Evolutionary conservation across 2,329 filamentous ascomycete genomes (phyloP).

Genomic region (Epichloe glyceriae): DNA sequence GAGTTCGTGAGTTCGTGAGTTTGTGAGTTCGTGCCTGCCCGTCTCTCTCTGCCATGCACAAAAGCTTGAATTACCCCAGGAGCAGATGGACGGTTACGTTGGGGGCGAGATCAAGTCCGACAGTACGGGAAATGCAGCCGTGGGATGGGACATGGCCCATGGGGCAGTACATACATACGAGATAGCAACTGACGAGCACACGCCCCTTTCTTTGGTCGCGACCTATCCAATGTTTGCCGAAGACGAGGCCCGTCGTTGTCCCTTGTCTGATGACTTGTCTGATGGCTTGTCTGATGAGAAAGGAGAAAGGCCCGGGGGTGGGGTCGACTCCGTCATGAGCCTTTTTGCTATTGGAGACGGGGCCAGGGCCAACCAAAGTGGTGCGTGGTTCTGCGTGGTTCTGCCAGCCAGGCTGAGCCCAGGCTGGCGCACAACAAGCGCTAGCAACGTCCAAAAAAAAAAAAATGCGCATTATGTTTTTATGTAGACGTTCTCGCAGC

Average conservation of each 20-base stretch:
- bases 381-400: conserved; percentile 2
- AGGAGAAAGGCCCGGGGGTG: not conserved
- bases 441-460: conserved; percentile 3
- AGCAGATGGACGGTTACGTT: conserved; percentile 10
- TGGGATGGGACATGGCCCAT: conserved; percentile 6
- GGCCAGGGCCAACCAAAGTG: conserved; percentile 5
- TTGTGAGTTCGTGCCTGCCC: not conserved
- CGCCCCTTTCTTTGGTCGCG: conserved; percentile 1
- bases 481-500: conserved; percentile 4
- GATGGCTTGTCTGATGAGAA: not conserved
- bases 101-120: conserved; percentile 12
- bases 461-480: too few species aligned
- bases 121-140: conserved; percentile 9
- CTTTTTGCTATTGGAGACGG: conserved; percentile 16
- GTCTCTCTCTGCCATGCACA: not conserved
- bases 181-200: not conserved
- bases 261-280: not conserved
- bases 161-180: not conserved
- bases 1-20: too few species aligned
- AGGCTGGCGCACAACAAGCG: conserved; percentile 2
- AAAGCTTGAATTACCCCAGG: conserved; percentile 1
- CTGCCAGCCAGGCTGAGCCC: conserved; percentile 2
- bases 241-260: conserved; percentile 8
- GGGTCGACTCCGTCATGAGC: conserved; percentile 3
- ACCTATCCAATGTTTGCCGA: conserved; percentile 22